These are phyloP conservation scores for Nigrospora sphaerica DNA, from an alignment of 2,329 filamentous ascomycete genomes.

Conservation along the genomic window DNA sequence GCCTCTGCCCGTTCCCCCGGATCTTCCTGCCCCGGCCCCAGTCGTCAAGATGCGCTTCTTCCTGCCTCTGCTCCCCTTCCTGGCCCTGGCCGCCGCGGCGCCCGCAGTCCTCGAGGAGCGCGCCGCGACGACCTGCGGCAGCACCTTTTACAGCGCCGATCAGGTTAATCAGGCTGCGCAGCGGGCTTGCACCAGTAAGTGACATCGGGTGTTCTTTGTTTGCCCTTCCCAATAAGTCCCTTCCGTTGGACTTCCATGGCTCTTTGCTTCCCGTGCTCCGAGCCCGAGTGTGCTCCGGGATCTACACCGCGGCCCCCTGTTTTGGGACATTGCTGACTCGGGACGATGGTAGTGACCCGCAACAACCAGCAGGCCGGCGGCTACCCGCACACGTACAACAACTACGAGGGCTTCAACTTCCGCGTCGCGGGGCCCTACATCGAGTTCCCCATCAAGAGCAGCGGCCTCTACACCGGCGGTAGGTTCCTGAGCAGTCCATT, in stretches of 20 bases:
- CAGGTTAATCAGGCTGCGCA: constrained; percentile 42
- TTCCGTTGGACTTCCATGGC: too few relatives aligned
- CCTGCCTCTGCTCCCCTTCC: constrained; percentile 13
- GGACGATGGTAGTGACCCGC: background rate
- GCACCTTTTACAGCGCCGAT: constrained; percentile 39
- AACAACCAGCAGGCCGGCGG: constrained; percentile 18
- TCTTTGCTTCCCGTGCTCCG: too few relatives aligned
- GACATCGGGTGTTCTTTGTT: too few relatives aligned
- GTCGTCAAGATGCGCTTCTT: constrained; percentile 11
- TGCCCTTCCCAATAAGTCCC: too few relatives aligned
- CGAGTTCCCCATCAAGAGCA: constrained; percentile 52
- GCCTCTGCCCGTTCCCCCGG: too few relatives aligned
- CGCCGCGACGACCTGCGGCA: constrained; percentile 46
- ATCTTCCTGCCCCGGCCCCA: too few relatives aligned
- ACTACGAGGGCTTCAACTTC: constrained; percentile 58
- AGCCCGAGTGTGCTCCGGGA: too few relatives aligned
- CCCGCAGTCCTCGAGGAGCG: constrained; percentile 23
- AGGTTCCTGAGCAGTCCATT: constrained; percentile 11
- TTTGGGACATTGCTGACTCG: too few relatives aligned
- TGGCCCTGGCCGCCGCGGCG: constrained; percentile 12
- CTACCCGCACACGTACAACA: constrained; percentile 55
- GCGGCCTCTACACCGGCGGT: constrained; percentile 49
- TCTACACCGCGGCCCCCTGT: too few relatives aligned
- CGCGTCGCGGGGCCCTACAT: constrained; percentile 49
- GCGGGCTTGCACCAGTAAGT: constrained; percentile 43